Evolutionary conservation across 2,329 filamentous ascomycete genomes (phyloP).

Genomic region (Cryphonectria japonica): DNA sequence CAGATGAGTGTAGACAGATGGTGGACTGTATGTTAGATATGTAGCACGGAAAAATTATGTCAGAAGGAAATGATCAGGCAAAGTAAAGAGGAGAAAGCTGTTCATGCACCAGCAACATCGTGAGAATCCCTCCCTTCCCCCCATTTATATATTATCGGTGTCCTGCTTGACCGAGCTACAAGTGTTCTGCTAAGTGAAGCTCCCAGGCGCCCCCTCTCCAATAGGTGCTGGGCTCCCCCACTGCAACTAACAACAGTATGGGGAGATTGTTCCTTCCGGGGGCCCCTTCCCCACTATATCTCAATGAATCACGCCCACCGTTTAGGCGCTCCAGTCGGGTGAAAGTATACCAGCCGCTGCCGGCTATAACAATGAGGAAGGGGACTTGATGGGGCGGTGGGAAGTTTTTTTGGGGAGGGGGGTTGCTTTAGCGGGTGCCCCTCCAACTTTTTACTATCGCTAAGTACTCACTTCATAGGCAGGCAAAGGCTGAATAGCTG

Average conservation of each 20-base stretch:
- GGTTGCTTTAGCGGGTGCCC: neutral
- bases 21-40: neutral
- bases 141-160: constrained; percentile 7
- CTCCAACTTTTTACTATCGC: constrained; percentile 4
- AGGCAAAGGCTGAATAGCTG: neutral
- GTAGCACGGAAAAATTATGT: neutral
- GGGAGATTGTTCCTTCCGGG: neutral
- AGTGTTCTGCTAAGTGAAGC: neutral
- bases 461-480: neutral
- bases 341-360: constrained; percentile 21
- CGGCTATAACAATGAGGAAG: neutral
- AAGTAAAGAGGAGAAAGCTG: constrained; percentile 11
- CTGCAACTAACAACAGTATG: neutral
- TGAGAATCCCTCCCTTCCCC: constrained; percentile 13
- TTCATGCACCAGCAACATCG: constrained; percentile 16
- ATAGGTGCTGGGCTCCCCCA: constrained; percentile 12
- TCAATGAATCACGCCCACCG: neutral
- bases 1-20: neutral
- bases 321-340: constrained; percentile 30
- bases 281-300: neutral
- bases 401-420: too few species aligned
- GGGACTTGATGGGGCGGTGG: neutral
- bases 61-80: neutral
- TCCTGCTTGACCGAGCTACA: constrained; percentile 21
- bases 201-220: neutral